Evolutionary conservation across 2,329 filamentous ascomycete species (phyloP), one percentile per base, ranked within the genome.

Genomic region (Trematosphaeria pertusa): DNA sequence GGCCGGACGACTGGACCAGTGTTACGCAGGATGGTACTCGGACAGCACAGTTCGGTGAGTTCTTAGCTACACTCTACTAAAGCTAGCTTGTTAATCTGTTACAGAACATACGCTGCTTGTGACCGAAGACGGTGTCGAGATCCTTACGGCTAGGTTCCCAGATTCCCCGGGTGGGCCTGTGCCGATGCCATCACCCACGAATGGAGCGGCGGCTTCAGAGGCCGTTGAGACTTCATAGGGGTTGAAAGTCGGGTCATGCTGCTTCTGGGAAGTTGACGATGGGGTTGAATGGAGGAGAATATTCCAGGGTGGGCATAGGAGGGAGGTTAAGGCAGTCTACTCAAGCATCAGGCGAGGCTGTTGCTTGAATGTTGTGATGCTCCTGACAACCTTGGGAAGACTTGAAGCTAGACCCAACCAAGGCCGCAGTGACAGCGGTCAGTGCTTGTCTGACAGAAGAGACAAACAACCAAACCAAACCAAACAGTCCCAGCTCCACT

Each of bases 1-100:
- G 94, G 94, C 94, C 94, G 0, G 94, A 99, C 71, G 91, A 97
- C 77, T 99, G 94, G 94, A 99, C 94, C 1, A 96, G 91, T 73
- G 89, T 90, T 4, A 99, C 94, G 0, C 83, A 87, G 46, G 94
- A 99, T 70, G 94, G 94, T 39, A 89, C 88, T 73, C 80, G 84
- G 68, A 96, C 92, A 12, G 94, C 94, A 8, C 94, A 99, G 69
- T 99, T 99, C 67, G 88, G 87, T 91, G 76, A 72, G 85, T 55
- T 14, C 14, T 14, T 4, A n/a, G 10, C 1, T 20, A 21, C 41
- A 30, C 22, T 31, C 18, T 46, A 34, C 56, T 64, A 42, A 65
- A 47, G n/a, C n/a, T n/a, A n/a, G n/a, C n/a, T n/a, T n/a, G n/a
- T n/a, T n/a, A n/a, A 17, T 17, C 5, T 9, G n/a, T 19, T 33